phyloP scores from a whole-genome alignment of 169 alveolate genomes.

The Plasmodium gaboni region DNA sequence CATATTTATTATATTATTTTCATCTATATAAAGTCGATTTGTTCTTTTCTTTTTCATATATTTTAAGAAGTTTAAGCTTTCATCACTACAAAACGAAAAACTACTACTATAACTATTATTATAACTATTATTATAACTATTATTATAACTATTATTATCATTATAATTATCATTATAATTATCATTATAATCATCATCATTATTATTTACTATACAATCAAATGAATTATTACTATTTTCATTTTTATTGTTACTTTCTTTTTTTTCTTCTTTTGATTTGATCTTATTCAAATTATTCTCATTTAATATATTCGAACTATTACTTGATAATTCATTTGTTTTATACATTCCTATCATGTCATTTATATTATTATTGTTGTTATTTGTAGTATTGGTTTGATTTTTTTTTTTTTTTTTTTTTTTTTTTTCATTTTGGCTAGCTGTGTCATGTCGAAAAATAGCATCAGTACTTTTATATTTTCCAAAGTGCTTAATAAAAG shows the following conservation, averaged over 20 bases:
- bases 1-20: slow-evolving; percentile 13
- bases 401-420: slow-evolving; percentile 7
- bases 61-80: slow-evolving; percentile 64
- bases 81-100: slow-evolving; percentile 34
- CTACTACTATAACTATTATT: neutral
- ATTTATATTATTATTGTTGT: neutral
- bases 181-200: neutral
- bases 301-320: neutral
- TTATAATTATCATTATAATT: neutral
- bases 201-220: neutral
- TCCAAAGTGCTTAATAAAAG: neutral
- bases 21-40: slow-evolving; percentile 17
- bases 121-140: neutral
- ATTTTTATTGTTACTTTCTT: neutral
- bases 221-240: neutral
- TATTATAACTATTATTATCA: neutral
- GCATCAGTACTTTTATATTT: neutral
- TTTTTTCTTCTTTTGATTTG: neutral
- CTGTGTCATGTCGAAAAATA: neutral
- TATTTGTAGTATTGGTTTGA: neutral
- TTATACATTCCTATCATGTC: too few species aligned
- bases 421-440: neutral
- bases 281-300: neutral
- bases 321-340: neutral
- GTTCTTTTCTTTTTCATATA: slow-evolving; percentile 43